A percentile compares a stretch with the other conserved stretches of the same genome.
Evolutionary conservation across 2,329 filamentous ascomycete genomes (phyloP).

Genomic region (Calcarisporium arbuscula): DNA sequence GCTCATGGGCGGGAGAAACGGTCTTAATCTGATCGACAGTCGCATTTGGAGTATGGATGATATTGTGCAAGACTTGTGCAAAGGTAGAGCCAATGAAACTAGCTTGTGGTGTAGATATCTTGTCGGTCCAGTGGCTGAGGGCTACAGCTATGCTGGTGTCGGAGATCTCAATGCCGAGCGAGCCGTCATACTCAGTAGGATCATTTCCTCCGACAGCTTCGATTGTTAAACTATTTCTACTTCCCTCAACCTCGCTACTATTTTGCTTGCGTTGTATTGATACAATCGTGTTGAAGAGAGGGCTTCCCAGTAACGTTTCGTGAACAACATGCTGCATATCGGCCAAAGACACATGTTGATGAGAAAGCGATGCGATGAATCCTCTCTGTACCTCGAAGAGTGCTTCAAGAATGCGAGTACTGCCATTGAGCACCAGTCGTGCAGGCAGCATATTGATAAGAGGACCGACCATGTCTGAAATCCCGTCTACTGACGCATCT

Average conservation of each 20-base stretch:
- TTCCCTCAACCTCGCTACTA: conserved; percentile 1
- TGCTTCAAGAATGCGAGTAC: conserved; percentile 25
- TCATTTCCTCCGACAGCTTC: conserved; percentile 11
- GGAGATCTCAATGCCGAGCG: conserved; percentile 15
- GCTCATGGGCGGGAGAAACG: no score
- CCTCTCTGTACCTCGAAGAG: conserved; percentile 38
- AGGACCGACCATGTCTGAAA: conserved; percentile 42
- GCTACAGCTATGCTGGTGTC: neutral
- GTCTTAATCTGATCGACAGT: no score
- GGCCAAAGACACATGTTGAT: conserved; percentile 44
- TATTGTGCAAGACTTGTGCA: neutral
- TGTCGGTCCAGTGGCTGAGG: neutral
- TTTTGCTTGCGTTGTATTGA: conserved; percentile 27
- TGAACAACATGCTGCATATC: conserved; percentile 33
- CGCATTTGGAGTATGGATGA: conserved; percentile 1
- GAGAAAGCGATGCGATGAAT: conserved; percentile 36
- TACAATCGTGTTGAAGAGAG: conserved; percentile 25
- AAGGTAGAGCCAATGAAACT: neutral
- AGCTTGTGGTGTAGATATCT: neutral
- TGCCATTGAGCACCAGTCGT: conserved; percentile 21
- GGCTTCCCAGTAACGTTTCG: conserved; percentile 11
- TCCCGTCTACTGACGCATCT: conserved; percentile 41
- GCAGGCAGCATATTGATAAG: conserved; percentile 50
- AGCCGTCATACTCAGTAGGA: conserved; percentile 19
- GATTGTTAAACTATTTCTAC: neutral